Percentiles rank a stretch among this genome's conserved stretches.
phyloP scores from a whole-genome alignment of 208 protist species.

The Leishmania aethiopica region DNA sequence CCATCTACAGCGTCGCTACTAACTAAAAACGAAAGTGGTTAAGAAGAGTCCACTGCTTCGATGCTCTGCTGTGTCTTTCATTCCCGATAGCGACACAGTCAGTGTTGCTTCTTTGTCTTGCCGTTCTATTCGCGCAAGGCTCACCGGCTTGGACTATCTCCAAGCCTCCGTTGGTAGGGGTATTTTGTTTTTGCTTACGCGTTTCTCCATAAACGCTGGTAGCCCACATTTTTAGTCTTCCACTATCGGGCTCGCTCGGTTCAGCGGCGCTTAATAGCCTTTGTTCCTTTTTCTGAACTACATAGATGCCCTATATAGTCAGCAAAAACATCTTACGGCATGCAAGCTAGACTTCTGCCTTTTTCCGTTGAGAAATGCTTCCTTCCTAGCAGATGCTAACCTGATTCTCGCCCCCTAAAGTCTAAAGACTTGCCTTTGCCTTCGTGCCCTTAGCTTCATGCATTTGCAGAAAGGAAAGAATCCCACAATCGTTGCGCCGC shows the following conservation, averaged over 20 bases:
- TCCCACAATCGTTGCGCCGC: too few relatives aligned
- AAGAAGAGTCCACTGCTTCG: background rate
- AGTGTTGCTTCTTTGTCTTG: too few relatives aligned
- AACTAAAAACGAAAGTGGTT: conserved; percentile 1
- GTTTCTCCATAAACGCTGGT: background rate
- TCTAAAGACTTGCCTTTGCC: background rate
- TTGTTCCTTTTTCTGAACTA: background rate
- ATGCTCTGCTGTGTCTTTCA: background rate
- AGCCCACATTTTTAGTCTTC: background rate
- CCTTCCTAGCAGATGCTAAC: too few relatives aligned
- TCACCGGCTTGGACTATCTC: background rate
- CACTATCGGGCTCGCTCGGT: background rate
- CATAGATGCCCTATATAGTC: background rate
- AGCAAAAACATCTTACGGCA: too few relatives aligned
- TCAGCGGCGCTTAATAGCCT: background rate
- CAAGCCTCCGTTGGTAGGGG: too few relatives aligned
- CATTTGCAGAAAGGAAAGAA: background rate
- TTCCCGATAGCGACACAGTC: background rate
- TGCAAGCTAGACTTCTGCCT: background rate
- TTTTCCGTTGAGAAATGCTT: background rate
- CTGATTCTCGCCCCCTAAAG: background rate
- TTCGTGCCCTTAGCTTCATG: background rate
- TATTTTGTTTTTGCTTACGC: background rate
- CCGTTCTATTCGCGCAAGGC: background rate
- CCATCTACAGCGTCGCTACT: conserved; percentile 40